Percentiles rank a stretch among this genome's conserved stretches.
Evolutionary conservation across 805 yeast species (phyloP).

Genomic region (Teunomyces kruisii): DNA sequence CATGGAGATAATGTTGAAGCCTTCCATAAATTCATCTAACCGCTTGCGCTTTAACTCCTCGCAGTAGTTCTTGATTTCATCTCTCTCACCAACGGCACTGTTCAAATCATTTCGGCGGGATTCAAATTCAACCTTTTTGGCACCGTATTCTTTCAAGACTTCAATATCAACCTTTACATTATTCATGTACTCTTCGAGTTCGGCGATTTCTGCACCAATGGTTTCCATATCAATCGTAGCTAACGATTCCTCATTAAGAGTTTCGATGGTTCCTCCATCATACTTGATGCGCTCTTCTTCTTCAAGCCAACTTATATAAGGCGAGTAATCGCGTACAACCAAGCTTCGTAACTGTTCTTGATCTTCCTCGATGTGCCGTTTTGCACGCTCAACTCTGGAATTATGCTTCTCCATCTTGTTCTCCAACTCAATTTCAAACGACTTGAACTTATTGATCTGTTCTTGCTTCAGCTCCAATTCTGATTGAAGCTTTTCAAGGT

Average conservation of each 20-base stretch:
- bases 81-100: conserved; percentile 64
- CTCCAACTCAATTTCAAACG: conserved; percentile 64
- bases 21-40: conserved; percentile 88
- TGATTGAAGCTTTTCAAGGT: conserved; percentile 33
- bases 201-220: conserved; percentile 51
- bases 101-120: conserved; percentile 66
- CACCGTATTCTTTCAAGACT: conserved; percentile 72
- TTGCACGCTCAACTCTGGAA: conserved; percentile 33
- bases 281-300: conserved; percentile 36
- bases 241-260: conserved; percentile 53
- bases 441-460: conserved; percentile 56
- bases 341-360: conserved; percentile 43
- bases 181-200: conserved; percentile 55
- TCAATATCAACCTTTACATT: conserved; percentile 67
- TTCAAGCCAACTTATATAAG: conserved; percentile 51
- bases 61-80: conserved; percentile 55
- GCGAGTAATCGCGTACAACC: conserved; percentile 54
- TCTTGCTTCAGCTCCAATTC: conserved; percentile 37
- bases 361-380: conserved; percentile 38
- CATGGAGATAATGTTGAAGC: conserved; percentile 81
- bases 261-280: conserved; percentile 39
- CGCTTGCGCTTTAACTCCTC: conserved; percentile 74
- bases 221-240: conserved; percentile 45
- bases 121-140: conserved; percentile 61
- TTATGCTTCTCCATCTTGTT: conserved; percentile 62